Base-by-base conservation (phyloP, 371 early-diverging fungal genomes). In the Apophysomyces trapeziformis region DNA sequence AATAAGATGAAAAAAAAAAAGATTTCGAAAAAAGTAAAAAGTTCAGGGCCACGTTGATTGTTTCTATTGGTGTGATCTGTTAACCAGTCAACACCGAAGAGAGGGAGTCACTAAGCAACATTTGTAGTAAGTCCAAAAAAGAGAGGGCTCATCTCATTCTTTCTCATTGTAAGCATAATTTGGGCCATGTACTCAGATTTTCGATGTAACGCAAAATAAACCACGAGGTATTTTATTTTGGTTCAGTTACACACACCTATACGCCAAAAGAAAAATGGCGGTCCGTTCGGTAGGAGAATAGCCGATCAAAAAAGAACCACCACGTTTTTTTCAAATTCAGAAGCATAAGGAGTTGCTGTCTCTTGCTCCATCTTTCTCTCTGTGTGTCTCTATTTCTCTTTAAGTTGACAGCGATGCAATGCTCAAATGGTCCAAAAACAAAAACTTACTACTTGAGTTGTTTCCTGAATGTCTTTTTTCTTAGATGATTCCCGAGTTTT, bases 221-320 rank as follows among this genome's bases (percentile, higher is more conserved):
- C 54, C 54, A 50, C 54, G 54, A 50, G 54, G 54, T 50, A 50
- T 26, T 50, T 50, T 21, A 21, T 50, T 50, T 50, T 26, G 21
- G 54, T 21, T 50, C 32, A 26, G 54, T 50, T 9, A 26, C 54
- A 50, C 54, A n/a, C 32, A 26, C 32, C 32, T 26, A 26, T 3
- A 26, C 32, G 32, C 32, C 2, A 26, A 26, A 26, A 26, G 46
- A 21, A 16, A 50, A 50, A 50, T 50, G 54, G 54, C 54, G 21
- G 54, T 4, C 54, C 54, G 54, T 21, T 21, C 54, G 54, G 54
- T 50, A 21, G 54, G n/a, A 50, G 21, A 18, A 50, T 50, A 50
- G 21, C 54, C 54, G 54, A 26, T 26, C 32, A 26, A 2, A 50
- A 50, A 5, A 9, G 54, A 21, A 21, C 1, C 35, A 50, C 9